A percentile compares a stretch with the other conserved stretches of the same genome.
Conservation (phyloP, 176 grass and related monocot genomes). For the Musa itinerans region DNA sequence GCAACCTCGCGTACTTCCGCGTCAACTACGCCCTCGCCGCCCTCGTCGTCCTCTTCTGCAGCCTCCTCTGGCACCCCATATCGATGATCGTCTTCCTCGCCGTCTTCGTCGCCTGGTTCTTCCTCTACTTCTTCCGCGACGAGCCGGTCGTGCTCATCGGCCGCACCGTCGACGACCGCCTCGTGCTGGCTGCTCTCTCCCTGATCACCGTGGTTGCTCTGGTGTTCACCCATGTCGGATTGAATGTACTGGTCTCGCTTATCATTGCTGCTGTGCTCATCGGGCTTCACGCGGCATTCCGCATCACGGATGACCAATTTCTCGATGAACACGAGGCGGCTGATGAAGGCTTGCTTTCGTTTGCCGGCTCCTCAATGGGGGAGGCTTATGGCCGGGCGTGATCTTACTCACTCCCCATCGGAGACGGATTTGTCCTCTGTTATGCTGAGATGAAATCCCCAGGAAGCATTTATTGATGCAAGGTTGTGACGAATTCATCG, state of each 20-base stretch:
- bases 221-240: slow-evolving; percentile 2
- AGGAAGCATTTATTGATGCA: too few relatives aligned
- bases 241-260: slow-evolving; percentile 7
- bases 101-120: slow-evolving; percentile 5
- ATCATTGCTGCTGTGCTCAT: not conserved
- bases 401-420: not conserved
- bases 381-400: not conserved
- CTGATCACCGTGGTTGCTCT: slow-evolving; percentile 4
- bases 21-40: slow-evolving; percentile 58
- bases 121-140: slow-evolving; percentile 14
- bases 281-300: slow-evolving; percentile 3
- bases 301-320: slow-evolving; percentile 7
- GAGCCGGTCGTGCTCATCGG: slow-evolving; percentile 4
- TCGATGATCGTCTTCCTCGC: slow-evolving; percentile 13
- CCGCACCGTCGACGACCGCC: slow-evolving; percentile 3
- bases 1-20: slow-evolving; percentile 76
- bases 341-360: not conserved
- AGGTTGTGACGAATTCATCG: not conserved
- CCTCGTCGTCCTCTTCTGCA: slow-evolving; percentile 2
- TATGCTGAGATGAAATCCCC: not conserved
- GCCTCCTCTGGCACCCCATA: slow-evolving; percentile 11
- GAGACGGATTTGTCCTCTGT: not conserved
- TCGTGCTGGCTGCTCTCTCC: slow-evolving; percentile 4
- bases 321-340: slow-evolving; percentile 4
- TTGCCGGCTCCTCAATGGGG: not conserved